Evolutionary conservation across 805 yeast genomes (phyloP), one percentile per base, ranked within the genome.

Genomic region (Schwanniomyces sp.): DNA sequence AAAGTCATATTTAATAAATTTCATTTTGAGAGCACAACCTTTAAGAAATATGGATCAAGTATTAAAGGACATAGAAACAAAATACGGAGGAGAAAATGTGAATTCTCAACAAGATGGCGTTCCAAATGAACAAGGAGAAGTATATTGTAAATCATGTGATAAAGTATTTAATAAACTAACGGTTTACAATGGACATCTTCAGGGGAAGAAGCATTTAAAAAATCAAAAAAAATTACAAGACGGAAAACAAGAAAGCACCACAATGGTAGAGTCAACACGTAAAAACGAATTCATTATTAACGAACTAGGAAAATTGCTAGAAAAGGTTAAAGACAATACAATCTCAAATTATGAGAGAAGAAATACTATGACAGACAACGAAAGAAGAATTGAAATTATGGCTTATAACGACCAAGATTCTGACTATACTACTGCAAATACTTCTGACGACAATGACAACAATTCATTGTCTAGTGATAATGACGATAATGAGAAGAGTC

Each of bases 131-230:
- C 47, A 53, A 34, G 69, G 66, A 47, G 66, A 60, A 48, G 70
- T 79, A 1, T 86, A 63, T 53, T 92, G 97, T 61, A 52, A 63
- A 4, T 75, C 78, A 0, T 92, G 97, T 61, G 73, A 78, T 26
- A 86, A 81, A 57, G 47, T 57, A 16, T 91, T 88, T 60, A 69
- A 86, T 11, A 85, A 85, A 44, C 69, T 69, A 25, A 67, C 90
- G 0, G 94, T 88, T 0, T 91, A 73, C 59, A 65, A 76, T 4
- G 83, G 79, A 2, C 97, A 92, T 71, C 63, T 89, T 24, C 50
- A 57, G 1, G 96, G 96, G 1, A 88, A 86, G 60, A 85, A 84
- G 55, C 97, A 92, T 61, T 67, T 74, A 47, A 85, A 82, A 54
- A 81, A 81, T 34, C 59, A 55, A 0, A 57, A 51, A 24, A 58